Evolutionary conservation across 805 yeast species (phyloP).

Genomic region (Candida succiphila): DNA sequence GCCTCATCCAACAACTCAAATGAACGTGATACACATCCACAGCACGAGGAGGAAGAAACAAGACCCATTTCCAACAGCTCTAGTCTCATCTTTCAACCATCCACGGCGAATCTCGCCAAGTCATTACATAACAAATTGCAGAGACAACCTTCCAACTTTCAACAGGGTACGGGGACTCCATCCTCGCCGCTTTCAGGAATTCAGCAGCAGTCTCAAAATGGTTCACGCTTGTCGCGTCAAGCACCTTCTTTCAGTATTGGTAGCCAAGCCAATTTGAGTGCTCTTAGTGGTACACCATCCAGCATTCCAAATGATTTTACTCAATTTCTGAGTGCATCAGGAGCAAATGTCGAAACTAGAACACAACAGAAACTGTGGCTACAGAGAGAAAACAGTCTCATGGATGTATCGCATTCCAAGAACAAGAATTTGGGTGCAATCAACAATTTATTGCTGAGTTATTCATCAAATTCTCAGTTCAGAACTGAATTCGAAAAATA

Average conservation of each 20-base stretch:
- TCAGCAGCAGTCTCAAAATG: neutral
- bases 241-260: constrained; percentile 1
- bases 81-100: constrained; percentile 9
- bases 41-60: neutral
- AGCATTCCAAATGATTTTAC: constrained; percentile 24
- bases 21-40: constrained; percentile 1
- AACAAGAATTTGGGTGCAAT: constrained; percentile 20
- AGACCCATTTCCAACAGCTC: constrained; percentile 2
- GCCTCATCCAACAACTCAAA: too few species aligned
- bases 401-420: constrained; percentile 36
- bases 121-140: constrained; percentile 1
- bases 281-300: neutral
- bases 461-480: constrained; percentile 43
- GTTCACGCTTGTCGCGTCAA: too few species aligned
- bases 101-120: constrained; percentile 6
- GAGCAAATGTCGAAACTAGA: constrained; percentile 44
- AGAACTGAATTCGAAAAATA: constrained; percentile 73
- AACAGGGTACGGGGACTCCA: too few species aligned
- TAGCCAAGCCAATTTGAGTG: constrained; percentile 1
- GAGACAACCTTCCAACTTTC: neutral
- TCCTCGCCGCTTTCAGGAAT: too few species aligned
- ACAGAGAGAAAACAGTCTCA: constrained; percentile 63
- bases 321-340: constrained; percentile 26
- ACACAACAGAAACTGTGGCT: constrained; percentile 82
- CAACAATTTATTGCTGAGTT: constrained; percentile 16